Evolutionary conservation across 768 basidiomycete genomes (phyloP).

Genomic region (Strobilomyces dryophilus): DNA sequence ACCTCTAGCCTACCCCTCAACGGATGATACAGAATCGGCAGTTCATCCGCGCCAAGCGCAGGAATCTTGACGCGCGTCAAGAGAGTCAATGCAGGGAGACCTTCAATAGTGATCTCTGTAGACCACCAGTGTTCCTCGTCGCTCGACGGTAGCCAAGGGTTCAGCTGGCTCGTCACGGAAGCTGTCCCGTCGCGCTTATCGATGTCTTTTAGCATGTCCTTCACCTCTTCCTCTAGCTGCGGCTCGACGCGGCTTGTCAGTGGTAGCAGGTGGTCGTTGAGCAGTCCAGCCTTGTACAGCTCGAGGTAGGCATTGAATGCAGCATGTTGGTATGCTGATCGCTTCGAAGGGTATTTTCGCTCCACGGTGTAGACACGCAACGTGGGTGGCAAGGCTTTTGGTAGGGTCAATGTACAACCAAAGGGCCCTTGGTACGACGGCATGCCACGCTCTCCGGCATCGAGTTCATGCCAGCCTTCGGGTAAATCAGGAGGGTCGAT

Average conservation of each 20-base stretch:
- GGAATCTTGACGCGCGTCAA: conserved; percentile 44
- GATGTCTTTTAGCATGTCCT: conserved; percentile 55
- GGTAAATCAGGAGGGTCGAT: conserved; percentile 62
- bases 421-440: conserved; percentile 51
- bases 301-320: conserved; percentile 67
- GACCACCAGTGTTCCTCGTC: conserved; percentile 43
- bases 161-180: conserved; percentile 53
- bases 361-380: conserved; percentile 51
- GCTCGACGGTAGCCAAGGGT: conserved; percentile 52
- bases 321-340: conserved; percentile 61
- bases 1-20: conserved; percentile 29
- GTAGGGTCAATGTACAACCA: conserved; percentile 62
- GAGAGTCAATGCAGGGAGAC: conserved; percentile 44
- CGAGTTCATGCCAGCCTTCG: conserved; percentile 55
- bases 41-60: conserved; percentile 33
- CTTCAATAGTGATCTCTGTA: conserved; percentile 46
- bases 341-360: conserved; percentile 47
- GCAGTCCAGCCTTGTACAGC: conserved; percentile 53
- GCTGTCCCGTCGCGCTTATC: conserved; percentile 59
- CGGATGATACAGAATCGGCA: conserved; percentile 48
- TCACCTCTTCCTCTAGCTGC: conserved; percentile 56
- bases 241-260: conserved; percentile 52
- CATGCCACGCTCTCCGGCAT: conserved; percentile 17
- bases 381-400: conserved; percentile 47
- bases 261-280: conserved; percentile 72